Percentiles rank a stretch among this genome's conserved stretches.
Evolutionary conservation across 768 basidiomycete genomes (phyloP).

Genomic region (Coprinopsis marcescibilis): DNA sequence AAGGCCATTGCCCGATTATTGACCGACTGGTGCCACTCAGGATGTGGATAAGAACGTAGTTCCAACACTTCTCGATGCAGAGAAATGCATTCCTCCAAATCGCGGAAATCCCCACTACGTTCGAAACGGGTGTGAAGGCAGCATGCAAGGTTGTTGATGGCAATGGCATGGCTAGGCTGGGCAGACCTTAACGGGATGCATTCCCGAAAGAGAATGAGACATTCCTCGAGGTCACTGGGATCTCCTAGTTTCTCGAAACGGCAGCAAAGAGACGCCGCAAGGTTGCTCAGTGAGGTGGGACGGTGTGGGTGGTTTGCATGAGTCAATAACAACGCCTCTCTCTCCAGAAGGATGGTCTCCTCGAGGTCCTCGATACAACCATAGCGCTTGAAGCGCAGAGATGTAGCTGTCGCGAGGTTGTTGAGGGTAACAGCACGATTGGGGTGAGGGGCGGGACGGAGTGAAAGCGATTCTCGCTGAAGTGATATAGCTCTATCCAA

Average conservation of each 20-base stretch:
- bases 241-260: constrained; percentile 9
- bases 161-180: constrained; percentile 10
- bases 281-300: constrained; percentile 13
- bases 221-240: constrained; percentile 12
- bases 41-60: constrained; percentile 4
- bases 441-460: constrained; percentile 10
- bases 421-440: constrained; percentile 12
- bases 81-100: constrained; percentile 13
- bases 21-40: too few relatives aligned
- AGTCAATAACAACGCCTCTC: constrained; percentile 9
- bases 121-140: background rate
- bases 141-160: constrained; percentile 2
- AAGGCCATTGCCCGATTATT: too few relatives aligned
- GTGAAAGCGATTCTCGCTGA: constrained; percentile 10
- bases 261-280: constrained; percentile 7
- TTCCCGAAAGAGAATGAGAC: constrained; percentile 12
- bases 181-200: constrained; percentile 5
- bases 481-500: constrained; percentile 7
- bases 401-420: too few relatives aligned
- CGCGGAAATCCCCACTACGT: background rate
- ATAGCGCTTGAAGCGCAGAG: background rate
- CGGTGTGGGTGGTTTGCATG: constrained; percentile 12
- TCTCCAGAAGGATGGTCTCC: constrained; percentile 8
- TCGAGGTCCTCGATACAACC: constrained; percentile 8
- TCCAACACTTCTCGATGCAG: constrained; percentile 9